Evolutionary conservation across 495 filamentous ascomycete genomes (phyloP).

Genomic region (Penicillium chermesinum): DNA sequence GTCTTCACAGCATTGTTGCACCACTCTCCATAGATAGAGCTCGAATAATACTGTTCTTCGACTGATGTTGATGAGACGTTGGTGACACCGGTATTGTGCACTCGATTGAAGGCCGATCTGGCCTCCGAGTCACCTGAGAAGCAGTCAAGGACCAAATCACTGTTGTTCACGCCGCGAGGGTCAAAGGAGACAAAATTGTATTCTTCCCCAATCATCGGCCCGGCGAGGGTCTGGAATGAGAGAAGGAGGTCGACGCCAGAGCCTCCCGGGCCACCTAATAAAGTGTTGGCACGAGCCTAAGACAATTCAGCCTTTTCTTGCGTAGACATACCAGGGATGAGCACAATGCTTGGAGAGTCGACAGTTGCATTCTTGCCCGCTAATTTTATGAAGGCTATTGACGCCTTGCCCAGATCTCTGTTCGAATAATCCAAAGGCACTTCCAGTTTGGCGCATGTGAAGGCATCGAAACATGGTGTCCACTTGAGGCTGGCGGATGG

Average conservation of each 20-base stretch:
- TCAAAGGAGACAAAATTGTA: conserved; percentile 48
- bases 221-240: conserved; percentile 10
- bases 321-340: conserved; percentile 13
- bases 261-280: conserved; percentile 40
- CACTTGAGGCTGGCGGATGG: conserved; percentile 20
- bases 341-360: conserved; percentile 12
- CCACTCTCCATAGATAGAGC: conserved; percentile 25
- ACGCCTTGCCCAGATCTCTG: conserved; percentile 10
- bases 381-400: conserved; percentile 23
- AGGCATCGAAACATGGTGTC: conserved; percentile 21
- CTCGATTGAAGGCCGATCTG: conserved; percentile 15
- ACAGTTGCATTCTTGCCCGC: conserved; percentile 12
- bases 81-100: conserved; percentile 17
- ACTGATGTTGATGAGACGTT: conserved; percentile 23
- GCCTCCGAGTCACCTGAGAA: conserved; percentile 24
- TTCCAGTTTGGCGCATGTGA: conserved; percentile 17
- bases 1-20: conserved; percentile 22
- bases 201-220: conserved; percentile 29
- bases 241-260: conserved; percentile 30
- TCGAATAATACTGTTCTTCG: conserved; percentile 24
- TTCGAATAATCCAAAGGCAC: conserved; percentile 26
- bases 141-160: conserved; percentile 33
- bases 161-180: conserved; percentile 42
- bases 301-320: too few relatives aligned
- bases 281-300: conserved; percentile 7